Conservation (phyloP, 768 basidiomycete species). For the Cyclocybe aegerita region DNA sequence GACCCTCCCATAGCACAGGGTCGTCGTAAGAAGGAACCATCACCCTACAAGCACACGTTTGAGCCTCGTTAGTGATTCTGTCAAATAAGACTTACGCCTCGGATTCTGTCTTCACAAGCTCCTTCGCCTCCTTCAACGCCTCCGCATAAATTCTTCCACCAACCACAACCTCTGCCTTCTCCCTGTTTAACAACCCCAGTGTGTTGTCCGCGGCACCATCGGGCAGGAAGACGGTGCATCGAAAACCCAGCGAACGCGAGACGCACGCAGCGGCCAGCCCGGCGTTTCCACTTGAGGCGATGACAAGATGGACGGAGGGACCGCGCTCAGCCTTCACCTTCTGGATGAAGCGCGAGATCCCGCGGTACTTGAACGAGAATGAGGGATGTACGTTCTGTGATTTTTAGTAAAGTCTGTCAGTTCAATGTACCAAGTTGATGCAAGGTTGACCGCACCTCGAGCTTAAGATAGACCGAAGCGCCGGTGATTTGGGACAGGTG, state of each 20-base stretch:
- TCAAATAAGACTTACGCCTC: conserved; percentile 37
- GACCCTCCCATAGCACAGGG: conserved; percentile 70
- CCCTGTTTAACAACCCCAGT: conserved; percentile 45
- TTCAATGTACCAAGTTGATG: too few relatives aligned
- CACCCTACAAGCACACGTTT: conserved; percentile 45
- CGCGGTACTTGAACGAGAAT: conserved; percentile 77
- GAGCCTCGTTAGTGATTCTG: background rate
- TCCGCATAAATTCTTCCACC: conserved; percentile 59
- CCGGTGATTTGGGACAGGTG: conserved; percentile 53
- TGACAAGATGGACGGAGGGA: conserved; percentile 55
- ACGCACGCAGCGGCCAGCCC: conserved; percentile 70
- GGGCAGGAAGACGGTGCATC: conserved; percentile 71
- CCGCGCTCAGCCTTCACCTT: conserved; percentile 53
- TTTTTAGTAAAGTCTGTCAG: too few relatives aligned
- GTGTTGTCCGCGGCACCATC: conserved; percentile 48
- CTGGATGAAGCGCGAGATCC: conserved; percentile 62
- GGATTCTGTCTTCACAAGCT: conserved; percentile 41
- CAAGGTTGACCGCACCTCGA: conserved; percentile 51
- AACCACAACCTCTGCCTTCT: conserved; percentile 60
- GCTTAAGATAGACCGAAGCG: conserved; percentile 63
- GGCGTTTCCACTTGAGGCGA: conserved; percentile 81
- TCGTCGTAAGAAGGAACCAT: conserved; percentile 75
- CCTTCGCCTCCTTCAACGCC: conserved; percentile 48
- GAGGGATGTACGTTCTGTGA: conserved; percentile 68
- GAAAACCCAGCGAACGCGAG: conserved; percentile 51